Base-by-base conservation (phyloP, 108 stramenopile genomes). In the Nannochloropsis oceanica region DNA sequence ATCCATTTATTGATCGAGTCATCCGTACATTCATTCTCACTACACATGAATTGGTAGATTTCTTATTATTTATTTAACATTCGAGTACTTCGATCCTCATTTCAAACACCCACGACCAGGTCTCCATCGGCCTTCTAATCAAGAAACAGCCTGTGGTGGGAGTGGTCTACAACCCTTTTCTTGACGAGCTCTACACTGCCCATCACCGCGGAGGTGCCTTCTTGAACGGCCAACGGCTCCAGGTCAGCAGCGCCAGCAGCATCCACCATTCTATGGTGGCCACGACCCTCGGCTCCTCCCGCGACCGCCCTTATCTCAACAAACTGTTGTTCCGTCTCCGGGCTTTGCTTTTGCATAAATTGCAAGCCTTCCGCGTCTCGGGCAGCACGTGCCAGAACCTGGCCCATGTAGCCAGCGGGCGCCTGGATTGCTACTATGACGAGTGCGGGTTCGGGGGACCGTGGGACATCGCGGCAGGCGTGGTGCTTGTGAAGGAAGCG, bases 121-220 rank as follows among this genome's bases (percentile, higher is more conserved):
- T 42, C 42, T 34, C 81, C 11, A 42, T 82, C 81, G 34, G 34
- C 22, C 81, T 82, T 8, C 27, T 42, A 8, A 25, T n/a, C 12
- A 50, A 83, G 82, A 73, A 73, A 11, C 42, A 43, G 27, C 89
- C 92, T 8, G 89, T 94, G 12, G 86, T 95, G 88, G 96, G 96
- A 11, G 94, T 96, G 13, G 92, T 95, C 8, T 96, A 93, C 87
- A 93, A 95, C 34, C 96, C 96, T 42, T 91, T 92, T 83, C 93
- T 94, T 12, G 88, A 95, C 25, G 95, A 96, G 84, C 81, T 95
- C 85, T 97, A 95, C 86, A 80, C 94, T 25, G 95, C 91, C 13
- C 92, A 94, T 12, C 50, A 88, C 24, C 94, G 95, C 11, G 81
- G 86, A 27, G 96, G 96, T 20, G 93, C 95, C 79, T 96, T 93